phyloP scores from a whole-genome alignment of 768 basidiomycete species.

The Dictyophora rubrovolvata region DNA sequence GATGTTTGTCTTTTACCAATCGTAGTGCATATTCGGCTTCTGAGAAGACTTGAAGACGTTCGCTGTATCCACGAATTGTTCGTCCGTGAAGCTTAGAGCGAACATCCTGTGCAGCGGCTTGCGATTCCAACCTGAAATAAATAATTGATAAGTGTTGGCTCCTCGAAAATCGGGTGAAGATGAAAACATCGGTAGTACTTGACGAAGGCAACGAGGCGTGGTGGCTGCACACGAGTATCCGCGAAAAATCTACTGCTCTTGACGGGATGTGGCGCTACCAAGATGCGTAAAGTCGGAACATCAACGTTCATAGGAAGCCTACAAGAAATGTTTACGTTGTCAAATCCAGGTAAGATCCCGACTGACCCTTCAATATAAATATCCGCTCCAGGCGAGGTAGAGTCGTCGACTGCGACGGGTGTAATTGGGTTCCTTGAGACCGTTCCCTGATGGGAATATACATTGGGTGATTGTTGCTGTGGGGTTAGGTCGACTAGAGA shows the following conservation, averaged over 20 bases:
- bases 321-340: not conserved
- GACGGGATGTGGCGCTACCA: constrained; percentile 63
- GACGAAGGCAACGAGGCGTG: not conserved
- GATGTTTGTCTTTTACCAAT: not conserved
- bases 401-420: not conserved
- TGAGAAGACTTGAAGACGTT: constrained; percentile 19
- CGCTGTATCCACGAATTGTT: constrained; percentile 72
- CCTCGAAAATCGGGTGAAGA: not conserved
- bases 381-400: constrained; percentile 54
- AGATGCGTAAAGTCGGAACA: constrained; percentile 53
- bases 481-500: not conserved
- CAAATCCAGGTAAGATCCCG: not conserved
- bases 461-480: not conserved
- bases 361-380: constrained; percentile 73
- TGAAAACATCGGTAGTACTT: not conserved
- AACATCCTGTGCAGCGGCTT: constrained; percentile 63
- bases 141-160: not conserved
- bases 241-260: constrained; percentile 70
- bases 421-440: not conserved
- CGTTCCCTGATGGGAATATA: not conserved
- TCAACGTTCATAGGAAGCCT: constrained; percentile 65
- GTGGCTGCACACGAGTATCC: constrained; percentile 3
- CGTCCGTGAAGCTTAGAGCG: constrained; percentile 71
- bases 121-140: constrained; percentile 51
- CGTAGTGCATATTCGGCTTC: not conserved